Conservation (phyloP, 2,329 filamentous ascomycete species). For the Venturia pyrina region DNA sequence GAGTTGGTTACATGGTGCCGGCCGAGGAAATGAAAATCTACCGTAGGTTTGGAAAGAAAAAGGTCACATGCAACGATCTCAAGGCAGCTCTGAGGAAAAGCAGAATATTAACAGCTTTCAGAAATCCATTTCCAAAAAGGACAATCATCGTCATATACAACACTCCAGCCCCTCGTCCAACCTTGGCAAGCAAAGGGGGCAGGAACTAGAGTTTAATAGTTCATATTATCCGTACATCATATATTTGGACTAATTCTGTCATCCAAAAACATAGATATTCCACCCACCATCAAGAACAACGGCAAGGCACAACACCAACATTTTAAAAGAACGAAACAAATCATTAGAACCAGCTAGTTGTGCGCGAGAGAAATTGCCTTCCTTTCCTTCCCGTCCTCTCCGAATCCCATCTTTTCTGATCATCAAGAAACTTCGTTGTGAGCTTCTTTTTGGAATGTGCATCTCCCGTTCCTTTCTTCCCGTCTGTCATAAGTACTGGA, state of each 20-base stretch:
- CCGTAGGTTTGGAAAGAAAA: too few relatives aligned
- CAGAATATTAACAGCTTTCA: too few relatives aligned
- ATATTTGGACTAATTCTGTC: neutral
- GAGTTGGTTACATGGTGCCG: neutral
- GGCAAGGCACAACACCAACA: neutral
- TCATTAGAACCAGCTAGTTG: neutral
- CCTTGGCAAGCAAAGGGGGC: neutral
- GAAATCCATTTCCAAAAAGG: too few relatives aligned
- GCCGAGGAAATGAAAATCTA: too few relatives aligned
- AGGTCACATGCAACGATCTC: too few relatives aligned
- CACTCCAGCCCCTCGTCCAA: neutral
- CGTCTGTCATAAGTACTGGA: neutral
- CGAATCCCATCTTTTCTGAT: neutral
- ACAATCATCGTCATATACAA: neutral
- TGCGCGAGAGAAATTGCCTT: neutral
- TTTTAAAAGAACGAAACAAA: neutral
- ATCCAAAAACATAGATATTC: neutral
- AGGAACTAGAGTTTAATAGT: neutral
- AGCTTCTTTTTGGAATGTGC: neutral
- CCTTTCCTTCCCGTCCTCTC: neutral
- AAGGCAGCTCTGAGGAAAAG: too few relatives aligned
- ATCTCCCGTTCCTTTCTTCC: neutral
- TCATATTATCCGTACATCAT: neutral
- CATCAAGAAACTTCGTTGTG: neutral
- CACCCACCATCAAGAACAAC: neutral